Base-by-base conservation (phyloP, 805 yeast species). In the Saccharomycopsis fibuligera region DNA sequence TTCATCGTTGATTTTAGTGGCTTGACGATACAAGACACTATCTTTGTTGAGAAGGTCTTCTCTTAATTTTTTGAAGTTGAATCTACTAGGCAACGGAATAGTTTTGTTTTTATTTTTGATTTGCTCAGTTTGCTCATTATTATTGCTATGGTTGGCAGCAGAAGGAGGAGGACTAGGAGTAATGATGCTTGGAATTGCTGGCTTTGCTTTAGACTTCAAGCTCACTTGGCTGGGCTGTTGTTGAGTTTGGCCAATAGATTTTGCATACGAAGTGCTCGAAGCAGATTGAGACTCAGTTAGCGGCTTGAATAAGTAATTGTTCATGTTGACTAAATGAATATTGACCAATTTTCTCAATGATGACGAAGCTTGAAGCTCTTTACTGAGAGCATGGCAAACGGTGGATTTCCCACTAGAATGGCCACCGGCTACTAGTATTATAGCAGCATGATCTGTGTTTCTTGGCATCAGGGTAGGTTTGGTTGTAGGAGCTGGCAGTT, bases 391-490 rank as follows among this genome's bases (percentile, higher is more conserved):
- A 2, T 45, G 31, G n/a, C 47, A 47, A 16, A 48, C 51, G 16
- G 52, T 47, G 5, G 21, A 19, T 29, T 53, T 53, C 4, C 56
- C 56, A 31, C 54, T 37, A 17, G 47, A 43, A 29, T 50, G 54
- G 19, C 56, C 56, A 6, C 56, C 56, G 21, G 49, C 56, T 3
- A 53, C 47, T 16, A 53, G 31, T 14, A 53, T 50, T 3, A 48
- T 39, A 4, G 38, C 53, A 21, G 38, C 33, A 12, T 23, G 36
- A 30, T 35, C 46, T 30, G 37, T 45, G 17, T 39, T 45, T 41
- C 16, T 27, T 17, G 22, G 5, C 23, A 27, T 29, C 14, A 31
- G 44, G 14, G 29, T 10, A 17, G 29, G 25, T 2, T 33, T 35
- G 21, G 35, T 27, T 12, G 24, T 29, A 12, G 25, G 14, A 1